A percentile compares a stretch with the other conserved stretches of the same genome.
Conservation (phyloP, 371 early-diverging fungal genomes). For the Mucor indicus region DNA sequence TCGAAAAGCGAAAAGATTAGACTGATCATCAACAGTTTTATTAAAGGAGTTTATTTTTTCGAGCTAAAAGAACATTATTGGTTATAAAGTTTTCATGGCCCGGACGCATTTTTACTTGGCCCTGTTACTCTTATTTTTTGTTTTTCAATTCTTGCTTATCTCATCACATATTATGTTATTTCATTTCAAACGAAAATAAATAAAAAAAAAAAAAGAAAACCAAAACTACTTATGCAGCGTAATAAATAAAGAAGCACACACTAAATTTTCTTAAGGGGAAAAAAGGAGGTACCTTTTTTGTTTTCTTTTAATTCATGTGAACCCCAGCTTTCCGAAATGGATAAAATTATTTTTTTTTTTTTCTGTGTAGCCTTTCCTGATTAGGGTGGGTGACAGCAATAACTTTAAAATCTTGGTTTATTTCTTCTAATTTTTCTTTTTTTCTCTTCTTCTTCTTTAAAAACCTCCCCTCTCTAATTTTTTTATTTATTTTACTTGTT, state of each 20-base stretch:
- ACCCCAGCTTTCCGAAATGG: slow-evolving; percentile 21
- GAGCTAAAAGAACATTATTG: too few species aligned
- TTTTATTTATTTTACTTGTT: slow-evolving; percentile 5
- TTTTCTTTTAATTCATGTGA: slow-evolving; percentile 28
- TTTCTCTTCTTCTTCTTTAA: not conserved
- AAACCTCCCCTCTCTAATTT: slow-evolving; percentile 18
- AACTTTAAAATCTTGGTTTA: slow-evolving; percentile 11
- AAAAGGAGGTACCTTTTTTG: too few species aligned
- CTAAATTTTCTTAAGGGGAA: too few species aligned
- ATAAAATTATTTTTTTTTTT: slow-evolving; percentile 10
- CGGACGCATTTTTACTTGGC: too few species aligned
- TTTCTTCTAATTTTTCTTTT: not conserved
- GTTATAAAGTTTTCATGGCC: too few species aligned
- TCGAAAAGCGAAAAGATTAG: too few species aligned
- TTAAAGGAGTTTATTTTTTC: too few species aligned
- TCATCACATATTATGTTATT: slow-evolving; percentile 6
- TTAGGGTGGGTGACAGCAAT: slow-evolving; percentile 62
- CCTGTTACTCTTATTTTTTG: too few species aligned
- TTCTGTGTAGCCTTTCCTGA: slow-evolving; percentile 33
- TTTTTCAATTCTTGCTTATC: too few species aligned
- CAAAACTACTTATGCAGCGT: too few species aligned
- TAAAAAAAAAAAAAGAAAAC: too few species aligned
- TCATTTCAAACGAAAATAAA: not conserved
- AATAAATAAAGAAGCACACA: slow-evolving; percentile 1
- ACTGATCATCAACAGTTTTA: too few species aligned